phyloP scores from a whole-genome alignment of 371 early-diverging fungal species.

The Mucor racemosus region DNA sequence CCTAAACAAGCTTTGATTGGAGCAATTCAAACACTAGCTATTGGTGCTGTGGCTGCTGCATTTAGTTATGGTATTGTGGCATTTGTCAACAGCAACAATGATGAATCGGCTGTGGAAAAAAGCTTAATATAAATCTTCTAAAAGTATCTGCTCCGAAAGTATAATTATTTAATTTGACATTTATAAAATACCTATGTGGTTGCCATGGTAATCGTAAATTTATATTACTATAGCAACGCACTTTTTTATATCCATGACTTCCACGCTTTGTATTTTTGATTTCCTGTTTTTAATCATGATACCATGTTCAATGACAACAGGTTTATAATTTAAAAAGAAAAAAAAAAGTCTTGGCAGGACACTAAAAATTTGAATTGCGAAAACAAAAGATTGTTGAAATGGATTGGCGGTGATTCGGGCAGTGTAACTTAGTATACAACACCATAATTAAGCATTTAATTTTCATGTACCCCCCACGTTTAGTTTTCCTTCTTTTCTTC shows the following conservation, averaged over 20 bases:
- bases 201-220: background rate
- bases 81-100: conserved; percentile 22
- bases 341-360: conserved; percentile 29
- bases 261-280: background rate
- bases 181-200: background rate
- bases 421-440: conserved; percentile 9
- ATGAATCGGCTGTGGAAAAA: background rate
- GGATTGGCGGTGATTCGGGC: conserved; percentile 1
- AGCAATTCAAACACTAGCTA: conserved; percentile 62
- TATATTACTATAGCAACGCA: background rate
- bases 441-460: background rate
- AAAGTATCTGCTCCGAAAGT: background rate
- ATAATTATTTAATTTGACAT: background rate
- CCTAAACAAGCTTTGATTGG: conserved; percentile 51
- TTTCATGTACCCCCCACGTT: background rate
- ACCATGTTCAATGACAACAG: background rate
- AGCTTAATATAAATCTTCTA: background rate
- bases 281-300: background rate
- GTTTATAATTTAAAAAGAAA: background rate
- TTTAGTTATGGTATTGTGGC: conserved; percentile 56
- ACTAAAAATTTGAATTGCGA: conserved; percentile 1
- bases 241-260: background rate
- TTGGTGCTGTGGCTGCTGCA: conserved; percentile 70
- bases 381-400: background rate
- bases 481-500: background rate